These are phyloP conservation scores for Micractinium conductrix DNA, from an alignment of 139 green algal genomes.

Conservation along the genomic window DNA sequence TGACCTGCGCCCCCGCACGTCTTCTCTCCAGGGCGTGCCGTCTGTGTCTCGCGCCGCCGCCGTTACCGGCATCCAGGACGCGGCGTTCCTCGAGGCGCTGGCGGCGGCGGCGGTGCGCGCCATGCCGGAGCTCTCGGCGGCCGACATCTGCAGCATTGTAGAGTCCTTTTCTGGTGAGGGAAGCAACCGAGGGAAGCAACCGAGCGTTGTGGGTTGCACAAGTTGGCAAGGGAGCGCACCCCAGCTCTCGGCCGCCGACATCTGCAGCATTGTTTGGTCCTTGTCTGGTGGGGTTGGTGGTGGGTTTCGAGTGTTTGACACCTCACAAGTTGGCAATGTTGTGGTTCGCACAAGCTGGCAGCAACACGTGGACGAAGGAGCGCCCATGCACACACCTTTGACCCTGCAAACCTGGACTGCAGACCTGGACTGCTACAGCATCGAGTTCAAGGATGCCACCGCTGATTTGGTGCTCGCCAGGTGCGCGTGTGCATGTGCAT, in stretches of 20 bases:
- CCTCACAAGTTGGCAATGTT: too few species aligned
- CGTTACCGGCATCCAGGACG: constrained; percentile 33
- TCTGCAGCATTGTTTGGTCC: not conserved
- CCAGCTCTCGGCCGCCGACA: not conserved
- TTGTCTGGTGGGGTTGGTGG: too few species aligned
- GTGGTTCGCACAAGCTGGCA: too few species aligned
- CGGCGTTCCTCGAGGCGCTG: constrained; percentile 27
- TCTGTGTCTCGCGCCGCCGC: constrained; percentile 31
- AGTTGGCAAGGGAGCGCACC: not conserved
- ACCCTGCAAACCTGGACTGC: not conserved
- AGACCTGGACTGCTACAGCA: constrained; percentile 35
- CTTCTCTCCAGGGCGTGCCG: constrained; percentile 22
- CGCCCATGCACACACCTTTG: too few species aligned
- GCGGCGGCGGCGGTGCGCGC: constrained; percentile 20
- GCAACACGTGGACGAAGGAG: too few species aligned
- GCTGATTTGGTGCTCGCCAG: constrained; percentile 32
- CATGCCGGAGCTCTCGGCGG: constrained; percentile 25
- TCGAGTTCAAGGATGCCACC: constrained; percentile 45
- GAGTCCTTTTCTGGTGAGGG: constrained; percentile 31
- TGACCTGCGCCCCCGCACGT: not conserved
- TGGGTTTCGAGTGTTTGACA: too few species aligned
- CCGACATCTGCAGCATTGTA: constrained; percentile 43
- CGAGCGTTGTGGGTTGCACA: not conserved
- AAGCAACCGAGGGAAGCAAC: not conserved
- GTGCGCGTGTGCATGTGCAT: too few species aligned